Evolutionary conservation across 2,329 filamentous ascomycete species (phyloP).

Genomic region (Penicillium freii): DNA sequence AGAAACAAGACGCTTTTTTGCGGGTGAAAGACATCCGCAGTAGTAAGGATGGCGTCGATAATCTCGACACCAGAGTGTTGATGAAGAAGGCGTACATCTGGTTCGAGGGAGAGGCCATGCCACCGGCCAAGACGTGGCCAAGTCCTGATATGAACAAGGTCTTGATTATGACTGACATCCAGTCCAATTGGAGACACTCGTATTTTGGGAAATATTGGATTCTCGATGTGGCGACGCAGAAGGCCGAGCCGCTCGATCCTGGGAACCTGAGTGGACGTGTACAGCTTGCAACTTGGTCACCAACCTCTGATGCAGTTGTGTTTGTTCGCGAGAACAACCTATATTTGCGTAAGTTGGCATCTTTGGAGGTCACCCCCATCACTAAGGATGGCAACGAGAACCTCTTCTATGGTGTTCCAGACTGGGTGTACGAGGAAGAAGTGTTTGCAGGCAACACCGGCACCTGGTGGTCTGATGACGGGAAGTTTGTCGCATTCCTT

Average conservation of each 20-base stretch:
- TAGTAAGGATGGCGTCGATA: conserved; percentile 46
- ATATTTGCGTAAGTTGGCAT: conserved; percentile 68
- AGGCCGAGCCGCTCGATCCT: conserved; percentile 73
- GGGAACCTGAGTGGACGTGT: conserved; percentile 62
- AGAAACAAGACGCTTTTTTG: conserved; percentile 66
- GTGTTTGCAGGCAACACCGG: conserved; percentile 76
- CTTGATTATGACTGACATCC: conserved; percentile 68
- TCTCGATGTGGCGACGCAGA: conserved; percentile 80
- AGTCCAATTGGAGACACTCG: conserved; percentile 87
- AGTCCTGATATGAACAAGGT: conserved; percentile 84
- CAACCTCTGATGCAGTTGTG: conserved; percentile 79
- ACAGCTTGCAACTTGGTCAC: conserved; percentile 88
- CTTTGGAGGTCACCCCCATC: conserved; percentile 64
- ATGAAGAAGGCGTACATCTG: conserved; percentile 69
- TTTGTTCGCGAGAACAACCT: conserved; percentile 91
- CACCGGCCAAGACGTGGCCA: conserved; percentile 65
- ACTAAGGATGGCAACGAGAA: conserved; percentile 84
- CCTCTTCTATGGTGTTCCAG: conserved; percentile 92
- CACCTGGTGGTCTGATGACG: conserved; percentile 94
- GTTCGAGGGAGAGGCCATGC: conserved; percentile 56
- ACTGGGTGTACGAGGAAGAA: conserved; percentile 95
- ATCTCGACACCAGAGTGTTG: conserved; percentile 62
- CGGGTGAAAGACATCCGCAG: conserved; percentile 81
- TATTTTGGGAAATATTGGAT: conserved; percentile 86
- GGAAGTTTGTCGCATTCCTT: conserved; percentile 84